Conservation (phyloP, 345 rosid species). For the Hypericum androsaemum region DNA sequence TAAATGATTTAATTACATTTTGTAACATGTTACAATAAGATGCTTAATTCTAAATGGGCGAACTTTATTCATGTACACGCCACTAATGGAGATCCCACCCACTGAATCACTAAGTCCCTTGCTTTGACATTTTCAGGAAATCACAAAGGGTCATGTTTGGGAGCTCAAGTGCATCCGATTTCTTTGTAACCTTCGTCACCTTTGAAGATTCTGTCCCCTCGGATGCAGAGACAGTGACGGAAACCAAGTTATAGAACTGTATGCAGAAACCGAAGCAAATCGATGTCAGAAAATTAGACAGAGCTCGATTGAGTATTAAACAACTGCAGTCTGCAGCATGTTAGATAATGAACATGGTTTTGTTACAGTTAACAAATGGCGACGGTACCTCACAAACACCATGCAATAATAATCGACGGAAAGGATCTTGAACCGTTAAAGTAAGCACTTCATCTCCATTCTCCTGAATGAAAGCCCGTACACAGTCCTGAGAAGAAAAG, state of each 20-base stretch:
- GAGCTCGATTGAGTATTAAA: too few species aligned
- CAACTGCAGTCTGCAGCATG: not conserved
- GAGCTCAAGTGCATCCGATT: conserved; percentile 28
- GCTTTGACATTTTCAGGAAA: conserved; percentile 77
- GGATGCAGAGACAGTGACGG: conserved; percentile 47
- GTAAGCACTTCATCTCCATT: conserved; percentile 45
- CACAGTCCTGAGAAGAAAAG: conserved; percentile 37
- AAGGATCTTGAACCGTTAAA: conserved; percentile 75
- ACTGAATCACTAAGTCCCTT: conserved; percentile 59
- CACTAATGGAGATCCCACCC: not conserved
- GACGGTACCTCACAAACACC: conserved; percentile 96
- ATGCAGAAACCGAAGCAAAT: conserved; percentile 5
- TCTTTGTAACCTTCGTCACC: conserved; percentile 60
- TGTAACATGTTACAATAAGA: too few species aligned
- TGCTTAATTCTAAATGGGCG: too few species aligned
- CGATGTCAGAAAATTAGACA: not conserved
- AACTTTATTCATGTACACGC: conserved; percentile 16
- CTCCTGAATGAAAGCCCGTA: conserved; percentile 51
- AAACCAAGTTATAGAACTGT: conserved; percentile 80
- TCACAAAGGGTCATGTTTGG: conserved; percentile 50
- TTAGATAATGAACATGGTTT: too few species aligned
- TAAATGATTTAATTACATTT: too few species aligned
- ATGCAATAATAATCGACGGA: conserved; percentile 78
- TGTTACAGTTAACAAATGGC: too few species aligned
- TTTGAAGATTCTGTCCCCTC: conserved; percentile 34